phyloP scores from a whole-genome alignment of 2,329 filamentous ascomycete genomes.

The Cercospora canescens region DNA sequence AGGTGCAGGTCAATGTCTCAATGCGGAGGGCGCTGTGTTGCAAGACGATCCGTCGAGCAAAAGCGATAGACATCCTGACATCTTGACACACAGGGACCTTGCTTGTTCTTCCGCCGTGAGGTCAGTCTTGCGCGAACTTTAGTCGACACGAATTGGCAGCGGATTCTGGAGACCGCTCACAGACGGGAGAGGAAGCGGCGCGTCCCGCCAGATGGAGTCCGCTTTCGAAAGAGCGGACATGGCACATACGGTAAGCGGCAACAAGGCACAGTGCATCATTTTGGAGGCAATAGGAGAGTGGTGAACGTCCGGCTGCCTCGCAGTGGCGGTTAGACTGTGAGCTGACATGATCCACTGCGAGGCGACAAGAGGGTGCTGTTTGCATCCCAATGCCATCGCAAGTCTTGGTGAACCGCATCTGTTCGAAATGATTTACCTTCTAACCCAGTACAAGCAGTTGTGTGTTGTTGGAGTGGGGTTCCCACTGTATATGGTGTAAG shows the following conservation, averaged over 20 bases:
- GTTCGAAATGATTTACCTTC: no score
- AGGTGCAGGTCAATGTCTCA: not conserved
- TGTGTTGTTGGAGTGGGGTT: no score
- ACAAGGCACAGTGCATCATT: not conserved
- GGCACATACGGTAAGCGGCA: not conserved
- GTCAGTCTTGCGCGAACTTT: not conserved
- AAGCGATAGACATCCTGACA: not conserved
- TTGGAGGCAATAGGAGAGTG: no score
- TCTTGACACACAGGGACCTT: not conserved
- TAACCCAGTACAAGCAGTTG: no score
- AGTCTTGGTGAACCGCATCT: no score
- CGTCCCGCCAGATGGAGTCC: not conserved
- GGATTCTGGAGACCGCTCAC: no score
- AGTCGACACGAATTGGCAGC: not conserved
- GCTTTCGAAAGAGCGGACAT: not conserved
- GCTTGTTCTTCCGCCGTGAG: not conserved
- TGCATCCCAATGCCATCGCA: no score
- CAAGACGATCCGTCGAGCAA: not conserved
- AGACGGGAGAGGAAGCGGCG: not conserved
- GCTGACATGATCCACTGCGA: no score
- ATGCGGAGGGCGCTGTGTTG: not conserved
- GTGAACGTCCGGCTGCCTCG: no score
- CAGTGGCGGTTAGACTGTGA: no score
- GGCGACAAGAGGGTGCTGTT: no score
- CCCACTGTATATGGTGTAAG: no score